Evolutionary conservation across 2,329 filamentous ascomycete species (phyloP), one percentile per base, ranked within the genome.

Genomic region (Trichoderma lentiforme): DNA sequence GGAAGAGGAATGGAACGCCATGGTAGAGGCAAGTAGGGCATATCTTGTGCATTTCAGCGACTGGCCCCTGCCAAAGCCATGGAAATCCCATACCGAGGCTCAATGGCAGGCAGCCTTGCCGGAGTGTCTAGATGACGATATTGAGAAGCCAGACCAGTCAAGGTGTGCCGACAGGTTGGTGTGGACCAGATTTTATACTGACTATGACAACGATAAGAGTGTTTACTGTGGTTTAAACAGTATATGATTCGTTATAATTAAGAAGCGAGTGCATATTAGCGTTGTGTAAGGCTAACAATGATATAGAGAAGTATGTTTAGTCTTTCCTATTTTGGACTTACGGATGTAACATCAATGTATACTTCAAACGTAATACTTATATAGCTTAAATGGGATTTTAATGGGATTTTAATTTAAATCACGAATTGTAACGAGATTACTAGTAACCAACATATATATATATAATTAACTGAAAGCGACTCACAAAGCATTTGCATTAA

Each of bases 21-120:
- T 80, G 76, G 62, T 78, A 57, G 83, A 64, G 34, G 43, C 51
- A 15, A 56, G 51, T 9, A 62, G 36, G n/a, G 88, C 89, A 7
- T 92, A 91, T 74, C 84, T 91, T 6, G 82, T 93, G 2, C 91
- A 93, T 78, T 93, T 93, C 78, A 91, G 88, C 14, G 91, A 93
- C 76, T 92, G 88, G 88, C 91, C 91, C 1, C 75, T 92, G 6
- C 90, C 90, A 0, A 93, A 93, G 72, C 85, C 85, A 0, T 86
- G 85, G 85, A 72, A 12, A 18, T 43, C 60, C 2, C 34, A 63
- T 36, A 43, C 60, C 1, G 60, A 63, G 24, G 60, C 60, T 24
- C 60, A 63, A 7, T 63, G 60, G 60, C 8, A 63, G 60, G 60
- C 60, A 6, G 60, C 60, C 14, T 63, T 63, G 26, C 43, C 43